Evolutionary conservation across 108 stramenopile species (phyloP), one percentile per base, ranked within the genome.

Genomic region (Pseudonitzschia multiseries): DNA sequence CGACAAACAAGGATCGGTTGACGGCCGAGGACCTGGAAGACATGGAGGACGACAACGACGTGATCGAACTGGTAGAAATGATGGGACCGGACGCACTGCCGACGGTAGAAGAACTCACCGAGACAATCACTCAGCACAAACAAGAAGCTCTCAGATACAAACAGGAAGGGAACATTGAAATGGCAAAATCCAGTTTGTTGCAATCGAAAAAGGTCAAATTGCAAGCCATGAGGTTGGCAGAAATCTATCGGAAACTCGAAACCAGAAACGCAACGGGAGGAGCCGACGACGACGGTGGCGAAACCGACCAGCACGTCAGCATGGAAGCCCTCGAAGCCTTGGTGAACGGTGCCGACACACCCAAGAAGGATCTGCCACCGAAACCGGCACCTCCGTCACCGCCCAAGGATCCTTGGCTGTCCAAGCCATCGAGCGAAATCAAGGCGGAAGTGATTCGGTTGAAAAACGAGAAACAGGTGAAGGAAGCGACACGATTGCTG

Each of bases 381-480:
- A 32, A 51, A 57, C 48, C 33, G 36, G 20, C 50, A 9, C 15
- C 63, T 48, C 61, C 61, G 15, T 17, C 27, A 62, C 26, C 57
- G 5, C n/a, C 73, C 2, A 62, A 65, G 43, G 68, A 77, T 21
- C 73, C 73, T 18, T 65, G 54, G 54, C 32, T 66, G n/a, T 20
- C 43, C 21, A 77, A 73, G 68, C 40, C 76, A 12, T 73, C 76
- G 50, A 64, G 41, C 32, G 76, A 77, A 42, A 40, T 77, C 10
- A 63, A 69, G 66, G 63, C 51, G 33, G 73, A 82, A 64, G 81
- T 65, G 26, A 42, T 74, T 57, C 71, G 71, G 54, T 42, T 77
- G 40, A 73, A 72, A 66, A 75, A 73, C 53, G 63, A 46, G 40
- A 77, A 74, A 31, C 68, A 77, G 33, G 68, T 67, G 1, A 57